Percentiles rank a stretch among this genome's conserved stretches.
phyloP scores from a whole-genome alignment of 208 protist genomes.

The Leishmania lainsoni region DNA sequence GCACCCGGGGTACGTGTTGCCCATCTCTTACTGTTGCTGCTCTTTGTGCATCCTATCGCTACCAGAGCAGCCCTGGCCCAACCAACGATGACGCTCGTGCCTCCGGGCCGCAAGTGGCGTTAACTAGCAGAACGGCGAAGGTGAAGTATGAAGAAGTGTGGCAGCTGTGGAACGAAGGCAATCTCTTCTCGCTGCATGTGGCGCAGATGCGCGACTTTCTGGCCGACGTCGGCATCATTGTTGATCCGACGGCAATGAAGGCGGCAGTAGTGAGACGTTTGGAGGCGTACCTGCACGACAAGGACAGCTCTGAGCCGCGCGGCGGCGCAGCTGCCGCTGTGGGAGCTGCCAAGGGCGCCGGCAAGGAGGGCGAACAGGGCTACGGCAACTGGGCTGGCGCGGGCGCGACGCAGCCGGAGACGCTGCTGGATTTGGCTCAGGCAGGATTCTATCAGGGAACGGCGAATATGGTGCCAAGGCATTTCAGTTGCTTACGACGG shows the following conservation, averaged over 20 bases:
- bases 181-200: slow-evolving; percentile 89
- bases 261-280: slow-evolving; percentile 80
- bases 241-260: slow-evolving; percentile 52
- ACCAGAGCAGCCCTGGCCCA: slow-evolving; percentile 9
- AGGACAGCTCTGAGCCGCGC: slow-evolving; percentile 22
- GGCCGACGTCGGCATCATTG: slow-evolving; percentile 27
- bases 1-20: neutral
- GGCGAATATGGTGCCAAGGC: slow-evolving; percentile 83
- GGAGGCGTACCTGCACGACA: slow-evolving; percentile 79
- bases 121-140: slow-evolving; percentile 5
- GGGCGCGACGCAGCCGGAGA: slow-evolving; percentile 65
- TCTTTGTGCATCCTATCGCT: slow-evolving; percentile 11
- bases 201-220: slow-evolving; percentile 83
- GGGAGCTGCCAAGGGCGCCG: slow-evolving; percentile 3
- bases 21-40: neutral
- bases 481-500: slow-evolving; percentile 85
- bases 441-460: slow-evolving; percentile 86
- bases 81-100: neutral
- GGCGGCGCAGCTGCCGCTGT: neutral
- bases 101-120: neutral
- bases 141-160: slow-evolving; percentile 77
- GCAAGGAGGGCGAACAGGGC: slow-evolving; percentile 26
- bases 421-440: slow-evolving; percentile 86
- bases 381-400: slow-evolving; percentile 61
- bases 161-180: slow-evolving; percentile 91